Evolutionary conservation across 2,329 filamentous ascomycete genomes (phyloP), one percentile per base, ranked within the genome.

Genomic region (Xylaria hypoxylon): DNA sequence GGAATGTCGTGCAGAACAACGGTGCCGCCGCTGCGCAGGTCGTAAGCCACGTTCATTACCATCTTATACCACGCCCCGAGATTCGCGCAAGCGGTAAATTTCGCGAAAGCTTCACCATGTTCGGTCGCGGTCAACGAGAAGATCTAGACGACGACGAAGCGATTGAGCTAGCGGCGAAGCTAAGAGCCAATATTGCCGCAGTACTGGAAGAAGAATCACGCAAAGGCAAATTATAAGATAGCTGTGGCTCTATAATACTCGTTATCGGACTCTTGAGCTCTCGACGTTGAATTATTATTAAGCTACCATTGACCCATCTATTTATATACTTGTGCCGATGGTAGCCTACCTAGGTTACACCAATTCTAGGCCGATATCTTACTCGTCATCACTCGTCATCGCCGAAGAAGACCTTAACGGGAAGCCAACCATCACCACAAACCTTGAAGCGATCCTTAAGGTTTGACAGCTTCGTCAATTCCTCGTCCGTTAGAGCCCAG

Each of bases 1-100:
- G 95, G 91, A 99, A 99, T 79, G 89, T 98, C 33, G 93, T 98
- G 62, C 95, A 98, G 82, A 98, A 98, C 78, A 98, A 97, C 73
- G 93, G 95, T 17, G 90, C 90, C 3, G 88, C 93, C 35, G 95
- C 95, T 2, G 94, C 94, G 2, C 95, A 98, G 81, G 93, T 97
- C 17, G 94, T 98, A 1, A 91, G 92, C 24, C 95, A 98, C 79
- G 90, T 96, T 55, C 95, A 99, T 79, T 98, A 96, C 78, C 96
- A 99, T 74, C 86, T 98, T 59, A 96, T 99, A 38, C 95, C 95
- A 0, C 83, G 95, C 42, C 94, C 94, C 0, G 88, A 91, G 80
- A 86, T 86, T 64, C 83, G 82, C 71, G 86, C 81, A 52, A 85
- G 82, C 70, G 84, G 82, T 6, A 77, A 81, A 52, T 81, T 81